A percentile compares a stretch with the other conserved stretches of the same genome.
Evolutionary conservation across 768 basidiomycete species (phyloP).

Genomic region (Lentinula guzmanii): DNA sequence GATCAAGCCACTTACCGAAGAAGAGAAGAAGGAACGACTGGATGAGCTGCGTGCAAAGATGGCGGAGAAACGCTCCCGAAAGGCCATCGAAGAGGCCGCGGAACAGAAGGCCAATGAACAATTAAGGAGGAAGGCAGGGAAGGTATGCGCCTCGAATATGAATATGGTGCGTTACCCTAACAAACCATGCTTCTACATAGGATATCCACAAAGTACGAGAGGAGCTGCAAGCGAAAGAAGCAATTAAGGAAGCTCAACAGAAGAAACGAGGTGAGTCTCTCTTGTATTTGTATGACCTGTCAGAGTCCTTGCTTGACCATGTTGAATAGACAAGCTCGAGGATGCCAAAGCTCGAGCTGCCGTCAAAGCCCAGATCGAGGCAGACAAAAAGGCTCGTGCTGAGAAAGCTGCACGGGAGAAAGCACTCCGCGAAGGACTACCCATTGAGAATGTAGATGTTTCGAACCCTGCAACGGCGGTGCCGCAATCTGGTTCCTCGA

Average conservation of each 20-base stretch:
- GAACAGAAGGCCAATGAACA: conserved; percentile 71
- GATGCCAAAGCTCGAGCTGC: conserved; percentile 83
- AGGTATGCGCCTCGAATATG: conserved; percentile 33
- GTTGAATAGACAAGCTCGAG: conserved; percentile 72
- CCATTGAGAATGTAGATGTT: conserved; percentile 27
- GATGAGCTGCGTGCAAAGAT: conserved; percentile 76
- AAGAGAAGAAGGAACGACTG: conserved; percentile 81
- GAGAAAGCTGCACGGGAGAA: conserved; percentile 89
- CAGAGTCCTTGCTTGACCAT: neutral
- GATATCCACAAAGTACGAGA: conserved; percentile 72
- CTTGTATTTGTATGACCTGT: neutral
- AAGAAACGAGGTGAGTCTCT: conserved; percentile 61
- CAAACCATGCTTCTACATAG: conserved; percentile 25
- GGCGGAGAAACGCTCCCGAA: conserved; percentile 69
- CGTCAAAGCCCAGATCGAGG: conserved; percentile 91
- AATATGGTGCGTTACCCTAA: neutral
- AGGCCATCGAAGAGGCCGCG: conserved; percentile 67
- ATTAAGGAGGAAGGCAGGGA: conserved; percentile 80
- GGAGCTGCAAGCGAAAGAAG: conserved; percentile 71
- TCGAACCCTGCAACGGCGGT: conserved; percentile 26
- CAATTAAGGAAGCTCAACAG: conserved; percentile 76
- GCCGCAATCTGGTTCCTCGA: conserved; percentile 26
- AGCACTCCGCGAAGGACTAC: conserved; percentile 76
- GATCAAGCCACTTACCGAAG: conserved; percentile 94
- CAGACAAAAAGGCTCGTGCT: conserved; percentile 84